Conservation (phyloP, 2,329 filamentous ascomycete species). For the Sordariomycetes sp. region DNA sequence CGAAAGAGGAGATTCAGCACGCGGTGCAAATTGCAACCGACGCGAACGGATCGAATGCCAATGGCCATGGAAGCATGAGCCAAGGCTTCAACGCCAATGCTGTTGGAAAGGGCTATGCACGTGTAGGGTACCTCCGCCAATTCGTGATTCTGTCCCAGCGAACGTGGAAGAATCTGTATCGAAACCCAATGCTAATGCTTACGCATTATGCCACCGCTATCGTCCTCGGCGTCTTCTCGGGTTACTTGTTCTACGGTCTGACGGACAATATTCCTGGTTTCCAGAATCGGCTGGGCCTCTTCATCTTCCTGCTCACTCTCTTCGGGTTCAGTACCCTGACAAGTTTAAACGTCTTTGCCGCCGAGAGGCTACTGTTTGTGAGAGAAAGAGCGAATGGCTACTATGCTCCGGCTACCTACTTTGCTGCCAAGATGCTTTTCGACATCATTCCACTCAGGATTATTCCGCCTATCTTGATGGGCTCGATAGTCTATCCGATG, state of each 20-base stretch:
- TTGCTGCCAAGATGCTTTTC: constrained; percentile 93
- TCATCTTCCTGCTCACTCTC: constrained; percentile 92
- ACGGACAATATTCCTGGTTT: constrained; percentile 96
- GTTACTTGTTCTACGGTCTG: constrained; percentile 91
- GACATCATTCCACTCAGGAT: constrained; percentile 92
- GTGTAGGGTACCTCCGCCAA: constrained; percentile 70
- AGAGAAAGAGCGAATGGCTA: constrained; percentile 95
- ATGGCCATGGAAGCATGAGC: constrained; percentile 36
- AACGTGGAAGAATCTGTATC: constrained; percentile 95
- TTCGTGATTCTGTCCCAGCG: constrained; percentile 83
- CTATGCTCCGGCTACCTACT: constrained; percentile 90
- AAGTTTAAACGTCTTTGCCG: constrained; percentile 84
- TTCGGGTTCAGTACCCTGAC: constrained; percentile 97
- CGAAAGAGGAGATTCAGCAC: constrained; percentile 69
- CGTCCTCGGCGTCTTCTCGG: constrained; percentile 83
- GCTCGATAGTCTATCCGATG: constrained; percentile 96
- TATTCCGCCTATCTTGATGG: constrained; percentile 90
- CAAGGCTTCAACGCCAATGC: constrained; percentile 44
- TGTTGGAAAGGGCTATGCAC: constrained; percentile 71
- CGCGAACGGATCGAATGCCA: constrained; percentile 56
- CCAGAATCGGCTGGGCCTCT: constrained; percentile 92
- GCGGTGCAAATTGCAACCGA: constrained; percentile 55
- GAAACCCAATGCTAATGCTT: constrained; percentile 96
- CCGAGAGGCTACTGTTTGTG: constrained; percentile 83
- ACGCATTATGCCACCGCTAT: constrained; percentile 98